Evolutionary conservation across 2,329 filamentous ascomycete species (phyloP), one percentile per base, ranked within the genome.

Genomic region (Chaetomium olivaceum): DNA sequence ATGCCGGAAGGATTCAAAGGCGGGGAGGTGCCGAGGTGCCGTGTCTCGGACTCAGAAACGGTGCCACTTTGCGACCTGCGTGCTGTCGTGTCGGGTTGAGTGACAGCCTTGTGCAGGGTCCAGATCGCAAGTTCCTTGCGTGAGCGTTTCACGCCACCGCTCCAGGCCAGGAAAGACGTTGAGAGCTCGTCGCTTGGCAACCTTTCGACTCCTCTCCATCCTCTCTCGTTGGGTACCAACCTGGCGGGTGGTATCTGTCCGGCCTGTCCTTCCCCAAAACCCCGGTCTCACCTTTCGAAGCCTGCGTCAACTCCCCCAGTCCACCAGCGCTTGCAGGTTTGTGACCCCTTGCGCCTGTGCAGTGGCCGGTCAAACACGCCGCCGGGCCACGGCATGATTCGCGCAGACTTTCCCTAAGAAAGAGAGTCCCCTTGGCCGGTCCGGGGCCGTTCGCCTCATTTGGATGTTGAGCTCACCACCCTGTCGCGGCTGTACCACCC

Each of bases 401-500:
- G 36, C 60, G 60, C 60, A 56, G 36, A 50, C 58, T 46, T 61
- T 54, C 48, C 50, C 6, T 27, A 54, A 21, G 48, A 54, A 48
- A 43, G 27, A 59, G 39, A 36, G 33, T 3, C 16, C 39, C 25
- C 36, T 33, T 19, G 48, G 58, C 33, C 33, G 14, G 16, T 21
- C 54, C 48, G 58, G 48, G 46, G 5, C 48, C 31, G 4, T 61
- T 27, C 58, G 31, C 29, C 48, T 14, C 58, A 46, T 46, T 63
- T 54, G 61, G 23, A 19, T 58, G 31, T 23, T 58, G 56, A 58
- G n/a, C n/a, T 56, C 56, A 33, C n/a, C 33, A 33, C 48, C 62
- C 27, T 54, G 48, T 50, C 21, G 16, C n/a, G 56, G 33, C 11
- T 60, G 56, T 64, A 50, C 61, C 62, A 60, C 62, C 57, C 61